Evolutionary conservation across 768 basidiomycete genomes (phyloP), one percentile per base, ranked within the genome.

Genomic region (Naganishia onofrii): DNA sequence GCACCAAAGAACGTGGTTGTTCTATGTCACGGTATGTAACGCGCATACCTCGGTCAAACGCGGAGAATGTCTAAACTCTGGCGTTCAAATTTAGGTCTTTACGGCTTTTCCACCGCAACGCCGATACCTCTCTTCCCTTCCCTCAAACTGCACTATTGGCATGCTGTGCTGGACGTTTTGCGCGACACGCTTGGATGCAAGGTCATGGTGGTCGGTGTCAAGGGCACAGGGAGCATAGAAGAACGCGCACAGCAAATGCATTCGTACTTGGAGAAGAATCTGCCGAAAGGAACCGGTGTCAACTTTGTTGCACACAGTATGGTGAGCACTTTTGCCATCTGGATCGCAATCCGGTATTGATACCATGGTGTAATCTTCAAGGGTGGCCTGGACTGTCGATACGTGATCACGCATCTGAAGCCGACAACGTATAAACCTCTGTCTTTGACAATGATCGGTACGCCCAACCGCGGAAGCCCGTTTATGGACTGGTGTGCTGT

Each of bases 401-500:
- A 97, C 78, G 84, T 99, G 21, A 94, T 98, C 70, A 87, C 91
- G 1, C 90, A 90, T 79, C 84, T 94, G 74, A 86, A 86, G 72
- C 93, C 95, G 0, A 84, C 82, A 12, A 88, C 89, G 63, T 98
- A 98, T 81, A 85, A 85, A 1, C 93, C 96, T 0, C 81, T 93
- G 34, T 93, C 92, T 8, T 83, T 99, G 70, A 97, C 90, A 0
- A 90, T 88, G 26, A 86, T 99, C 73, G 88, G 89, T 29, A 98
- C 96, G 0, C 96, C 96, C 19, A 96, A 99, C 79, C 86, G 92
- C 21, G 95, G 96, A 38, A 92, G 91, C 74, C 93, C 95, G 0
- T 98, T 99, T 81, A 99, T 99, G 96, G 92, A 96, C 79, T 99
- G 96, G 96, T 98, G 95, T 83, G 85, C 87, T 58, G 91, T 91